Conservation (phyloP, 768 basidiomycete species). For the Cystofilobasidium capitatum region DNA sequence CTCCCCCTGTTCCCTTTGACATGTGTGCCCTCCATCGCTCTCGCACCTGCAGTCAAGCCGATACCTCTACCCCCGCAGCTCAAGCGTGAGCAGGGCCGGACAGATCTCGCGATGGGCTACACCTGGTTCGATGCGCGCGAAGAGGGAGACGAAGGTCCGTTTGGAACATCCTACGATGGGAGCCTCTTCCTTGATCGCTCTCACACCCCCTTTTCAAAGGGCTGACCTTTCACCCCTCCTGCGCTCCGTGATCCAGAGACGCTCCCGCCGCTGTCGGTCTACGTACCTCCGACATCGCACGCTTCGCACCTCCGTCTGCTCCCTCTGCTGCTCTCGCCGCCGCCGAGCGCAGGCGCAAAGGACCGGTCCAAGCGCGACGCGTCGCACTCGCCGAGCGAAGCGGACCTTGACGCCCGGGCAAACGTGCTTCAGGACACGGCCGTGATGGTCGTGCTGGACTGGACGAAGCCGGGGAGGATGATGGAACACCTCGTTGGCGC, state of each 20-base stretch:
- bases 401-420: background rate
- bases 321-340: conserved; percentile 67
- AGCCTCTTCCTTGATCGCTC: background rate
- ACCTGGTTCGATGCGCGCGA: conserved; percentile 84
- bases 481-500: conserved; percentile 66
- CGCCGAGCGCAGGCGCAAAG: conserved; percentile 48
- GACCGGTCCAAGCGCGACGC: conserved; percentile 30
- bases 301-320: conserved; percentile 59
- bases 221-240: background rate
- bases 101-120: conserved; percentile 79
- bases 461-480: conserved; percentile 91
- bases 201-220: background rate
- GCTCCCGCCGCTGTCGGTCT: conserved; percentile 55
- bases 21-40: conserved; percentile 15
- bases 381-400: too few species aligned
- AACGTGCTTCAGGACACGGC: conserved; percentile 34
- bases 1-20: conserved; percentile 30
- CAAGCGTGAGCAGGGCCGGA: conserved; percentile 45
- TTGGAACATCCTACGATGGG: background rate
- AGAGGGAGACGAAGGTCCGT: conserved; percentile 84
- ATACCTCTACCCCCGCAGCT: conserved; percentile 44
- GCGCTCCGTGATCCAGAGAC: background rate
- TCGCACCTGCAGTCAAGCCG: conserved; percentile 23
- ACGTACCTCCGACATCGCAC: conserved; percentile 76
- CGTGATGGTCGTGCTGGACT: conserved; percentile 79